Percentiles rank a stretch among this genome's conserved stretches.
Evolutionary conservation across 2,329 filamentous ascomycete species (phyloP).

Genomic region (Cadophora malorum): DNA sequence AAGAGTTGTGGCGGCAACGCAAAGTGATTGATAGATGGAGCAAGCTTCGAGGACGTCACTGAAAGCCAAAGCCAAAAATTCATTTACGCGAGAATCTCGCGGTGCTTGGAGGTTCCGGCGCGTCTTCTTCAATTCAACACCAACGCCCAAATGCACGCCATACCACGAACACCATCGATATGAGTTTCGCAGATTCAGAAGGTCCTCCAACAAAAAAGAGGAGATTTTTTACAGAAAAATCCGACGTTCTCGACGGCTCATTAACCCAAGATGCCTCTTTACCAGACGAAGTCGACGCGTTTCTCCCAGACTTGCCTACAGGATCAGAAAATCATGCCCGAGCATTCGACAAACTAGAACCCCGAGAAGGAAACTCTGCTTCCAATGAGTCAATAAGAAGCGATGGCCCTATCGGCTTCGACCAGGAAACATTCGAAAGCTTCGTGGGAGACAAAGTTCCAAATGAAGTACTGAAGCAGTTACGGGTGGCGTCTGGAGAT

Average conservation of each 20-base stretch:
- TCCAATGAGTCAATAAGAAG: slow-evolving; percentile 31
- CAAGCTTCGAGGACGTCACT: slow-evolving; percentile 22
- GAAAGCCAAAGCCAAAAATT: slow-evolving; percentile 10
- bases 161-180: slow-evolving; percentile 35
- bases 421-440: slow-evolving; percentile 62
- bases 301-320: slow-evolving; percentile 23
- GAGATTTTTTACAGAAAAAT: slow-evolving; percentile 52
- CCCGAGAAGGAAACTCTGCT: slow-evolving; percentile 15
- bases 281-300: slow-evolving; percentile 42
- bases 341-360: background rate
- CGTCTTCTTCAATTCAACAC: slow-evolving; percentile 32
- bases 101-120: slow-evolving; percentile 24
- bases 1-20: slow-evolving; percentile 4
- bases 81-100: slow-evolving; percentile 31
- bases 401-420: slow-evolving; percentile 50
- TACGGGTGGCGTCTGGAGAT: slow-evolving; percentile 61
- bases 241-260: slow-evolving; percentile 38
- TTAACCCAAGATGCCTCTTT: slow-evolving; percentile 31
- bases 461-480: slow-evolving; percentile 53
- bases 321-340: background rate
- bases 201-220: slow-evolving; percentile 56
- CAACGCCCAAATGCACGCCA: slow-evolving; percentile 22
- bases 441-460: slow-evolving; percentile 65
- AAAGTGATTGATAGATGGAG: background rate
- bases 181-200: slow-evolving; percentile 48